These are phyloP conservation scores for Aspergillus pseudoviridinutans DNA, from an alignment of 2,329 filamentous ascomycete species.

Conservation along the genomic window DNA sequence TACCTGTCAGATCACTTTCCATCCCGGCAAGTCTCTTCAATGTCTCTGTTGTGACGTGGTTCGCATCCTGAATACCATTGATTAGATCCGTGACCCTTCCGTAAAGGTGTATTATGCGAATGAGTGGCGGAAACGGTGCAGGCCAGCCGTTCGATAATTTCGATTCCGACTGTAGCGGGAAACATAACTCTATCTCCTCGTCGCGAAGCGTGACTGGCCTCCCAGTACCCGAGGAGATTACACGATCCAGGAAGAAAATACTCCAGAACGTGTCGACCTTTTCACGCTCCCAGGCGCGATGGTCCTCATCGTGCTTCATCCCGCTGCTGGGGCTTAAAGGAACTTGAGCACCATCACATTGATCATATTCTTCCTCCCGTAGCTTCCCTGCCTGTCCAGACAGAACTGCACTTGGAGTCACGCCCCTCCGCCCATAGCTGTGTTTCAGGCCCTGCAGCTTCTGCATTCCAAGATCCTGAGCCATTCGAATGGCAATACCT, in stretches of 20 bases:
- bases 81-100: conserved; percentile 78
- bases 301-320: conserved; percentile 50
- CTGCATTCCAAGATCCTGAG: conserved; percentile 73
- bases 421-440: conserved; percentile 51
- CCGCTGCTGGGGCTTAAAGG: conserved; percentile 21
- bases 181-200: conserved; percentile 76
- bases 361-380: conserved; percentile 33
- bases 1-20: conserved; percentile 70
- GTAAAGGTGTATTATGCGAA: conserved; percentile 81
- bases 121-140: conserved; percentile 72
- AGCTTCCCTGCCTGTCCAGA: conserved; percentile 38
- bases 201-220: conserved; percentile 78
- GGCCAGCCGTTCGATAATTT: conserved; percentile 62
- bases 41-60: conserved; percentile 71
- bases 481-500: conserved; percentile 80
- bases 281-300: conserved; percentile 68
- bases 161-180: conserved; percentile 55
- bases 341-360: conserved; percentile 41
- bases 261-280: conserved; percentile 86
- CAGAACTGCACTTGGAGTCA: conserved; percentile 55
- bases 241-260: conserved; percentile 80
- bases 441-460: conserved; percentile 70
- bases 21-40: conserved; percentile 69
- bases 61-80: conserved; percentile 71
- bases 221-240: conserved; percentile 83